A percentile compares a stretch with the other conserved stretches of the same genome.
Conservation (phyloP, 441 rosid genomes). For the Pelargonium myrrhifolium region DNA sequence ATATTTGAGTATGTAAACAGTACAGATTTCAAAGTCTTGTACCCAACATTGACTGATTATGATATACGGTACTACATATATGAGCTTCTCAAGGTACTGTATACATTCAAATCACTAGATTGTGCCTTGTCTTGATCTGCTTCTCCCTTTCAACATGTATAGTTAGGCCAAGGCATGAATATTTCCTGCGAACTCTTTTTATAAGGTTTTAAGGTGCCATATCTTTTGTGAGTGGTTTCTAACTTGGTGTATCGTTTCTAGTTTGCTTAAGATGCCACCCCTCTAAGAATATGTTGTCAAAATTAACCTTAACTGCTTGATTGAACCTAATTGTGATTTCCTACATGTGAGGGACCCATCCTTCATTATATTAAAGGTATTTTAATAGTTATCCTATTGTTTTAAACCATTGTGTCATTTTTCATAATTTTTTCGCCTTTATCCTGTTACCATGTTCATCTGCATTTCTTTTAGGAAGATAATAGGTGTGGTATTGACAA, state of each 20-base stretch:
- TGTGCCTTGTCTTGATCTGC: background rate
- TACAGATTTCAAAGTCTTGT: conserved; percentile 84
- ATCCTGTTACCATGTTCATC: background rate
- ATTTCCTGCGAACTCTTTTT: background rate
- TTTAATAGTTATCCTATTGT: background rate
- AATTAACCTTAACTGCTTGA: background rate
- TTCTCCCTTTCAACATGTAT: background rate
- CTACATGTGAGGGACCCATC: background rate
- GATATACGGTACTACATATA: conserved; percentile 92
- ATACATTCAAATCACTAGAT: background rate
- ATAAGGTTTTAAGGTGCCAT: background rate
- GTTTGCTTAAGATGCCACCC: background rate
- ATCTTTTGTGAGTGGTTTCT: background rate
- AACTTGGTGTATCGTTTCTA: background rate
- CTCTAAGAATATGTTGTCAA: conserved; percentile 1
- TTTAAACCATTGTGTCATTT: background rate
- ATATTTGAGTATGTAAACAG: conserved; percentile 88
- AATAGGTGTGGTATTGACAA: background rate
- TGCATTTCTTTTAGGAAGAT: background rate
- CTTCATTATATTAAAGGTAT: background rate
- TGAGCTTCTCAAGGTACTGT: conserved; percentile 81
- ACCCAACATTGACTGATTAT: conserved; percentile 93
- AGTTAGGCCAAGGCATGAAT: background rate
- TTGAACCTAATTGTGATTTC: background rate
- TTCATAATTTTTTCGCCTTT: background rate